Percentiles rank a stretch among this genome's conserved stretches.
phyloP scores from a whole-genome alignment of 192 early-diverging fungal species.

The Dimargaris cristalligena region DNA sequence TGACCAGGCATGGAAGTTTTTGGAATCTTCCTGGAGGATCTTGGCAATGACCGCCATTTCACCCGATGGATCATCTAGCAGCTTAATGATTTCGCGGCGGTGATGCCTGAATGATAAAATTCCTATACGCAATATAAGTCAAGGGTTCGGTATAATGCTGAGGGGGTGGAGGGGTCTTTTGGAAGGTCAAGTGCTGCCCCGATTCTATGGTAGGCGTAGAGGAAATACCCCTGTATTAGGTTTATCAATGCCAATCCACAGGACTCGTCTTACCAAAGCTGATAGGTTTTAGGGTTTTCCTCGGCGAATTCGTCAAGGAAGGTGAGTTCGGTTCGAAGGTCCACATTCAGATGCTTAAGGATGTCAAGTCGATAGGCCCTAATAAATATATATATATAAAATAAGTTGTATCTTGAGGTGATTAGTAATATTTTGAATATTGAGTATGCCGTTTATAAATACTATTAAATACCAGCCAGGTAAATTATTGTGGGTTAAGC shows the following conservation, averaged over 20 bases:
- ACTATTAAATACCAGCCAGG: neutral
- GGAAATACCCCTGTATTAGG: neutral
- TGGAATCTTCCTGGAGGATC: constrained; percentile 63
- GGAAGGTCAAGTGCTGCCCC: neutral
- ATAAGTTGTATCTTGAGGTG: neutral
- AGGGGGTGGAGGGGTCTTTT: neutral
- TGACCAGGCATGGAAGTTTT: constrained; percentile 98
- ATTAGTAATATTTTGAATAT: neutral
- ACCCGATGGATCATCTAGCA: constrained; percentile 4
- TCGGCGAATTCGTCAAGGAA: constrained; percentile 55
- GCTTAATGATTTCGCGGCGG: constrained; percentile 49
- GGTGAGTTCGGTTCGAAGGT: constrained; percentile 55
- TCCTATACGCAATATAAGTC: neutral
- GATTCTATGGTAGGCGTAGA: no score
- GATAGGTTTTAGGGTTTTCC: constrained; percentile 83
- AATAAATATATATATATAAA: neutral
- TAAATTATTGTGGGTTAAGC: neutral
- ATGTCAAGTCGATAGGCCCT: constrained; percentile 72
- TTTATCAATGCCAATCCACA: neutral
- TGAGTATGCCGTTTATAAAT: neutral
- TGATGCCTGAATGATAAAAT: constrained; percentile 41
- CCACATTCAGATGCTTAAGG: constrained; percentile 43
- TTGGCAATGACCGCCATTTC: constrained; percentile 61
- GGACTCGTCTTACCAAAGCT: constrained; percentile 55
- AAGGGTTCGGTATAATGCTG: neutral